Conservation (phyloP, 2,329 filamentous ascomycete genomes). For the Aspergillus hiratsukae region DNA sequence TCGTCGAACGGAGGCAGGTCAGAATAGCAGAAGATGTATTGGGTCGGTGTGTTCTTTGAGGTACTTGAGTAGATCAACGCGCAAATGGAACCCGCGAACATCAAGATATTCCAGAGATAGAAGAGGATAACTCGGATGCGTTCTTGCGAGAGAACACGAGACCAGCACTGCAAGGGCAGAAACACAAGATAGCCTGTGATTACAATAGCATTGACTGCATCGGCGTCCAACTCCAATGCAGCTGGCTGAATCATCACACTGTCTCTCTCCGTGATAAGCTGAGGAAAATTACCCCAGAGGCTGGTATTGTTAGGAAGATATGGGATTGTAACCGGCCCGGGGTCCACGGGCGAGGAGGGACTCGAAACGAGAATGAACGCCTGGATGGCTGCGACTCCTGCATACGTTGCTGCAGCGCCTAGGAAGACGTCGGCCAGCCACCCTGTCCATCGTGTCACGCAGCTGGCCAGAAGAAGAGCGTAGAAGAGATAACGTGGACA, state of each 20-base stretch:
- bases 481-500: conserved; percentile 34
- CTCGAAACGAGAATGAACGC: conserved; percentile 28
- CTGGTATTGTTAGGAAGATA: conserved; percentile 14
- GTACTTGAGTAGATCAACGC: conserved; percentile 22
- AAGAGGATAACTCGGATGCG: conserved; percentile 25
- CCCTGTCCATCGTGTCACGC: conserved; percentile 26
- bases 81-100: conserved; percentile 28
- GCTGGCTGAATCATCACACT: conserved; percentile 22
- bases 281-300: conserved; percentile 14
- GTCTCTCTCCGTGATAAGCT: conserved; percentile 17
- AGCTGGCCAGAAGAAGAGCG: conserved; percentile 24
- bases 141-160: conserved; percentile 22
- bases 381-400: conserved; percentile 28
- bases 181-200: conserved; percentile 33
- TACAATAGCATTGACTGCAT: conserved; percentile 31
- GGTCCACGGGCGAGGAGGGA: conserved; percentile 2
- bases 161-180: conserved; percentile 32
- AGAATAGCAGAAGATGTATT: conserved; percentile 32
- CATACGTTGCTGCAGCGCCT: conserved; percentile 30
- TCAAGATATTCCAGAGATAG: conserved; percentile 27
- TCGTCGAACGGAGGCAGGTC: conserved; percentile 17
- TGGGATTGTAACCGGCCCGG: conserved; percentile 21
- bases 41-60: conserved; percentile 12
- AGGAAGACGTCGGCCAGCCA: conserved; percentile 30
- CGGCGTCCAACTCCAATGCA: conserved; percentile 27